Base-by-base conservation (phyloP, 805 yeast genomes). In the Starmerella cellae region DNA sequence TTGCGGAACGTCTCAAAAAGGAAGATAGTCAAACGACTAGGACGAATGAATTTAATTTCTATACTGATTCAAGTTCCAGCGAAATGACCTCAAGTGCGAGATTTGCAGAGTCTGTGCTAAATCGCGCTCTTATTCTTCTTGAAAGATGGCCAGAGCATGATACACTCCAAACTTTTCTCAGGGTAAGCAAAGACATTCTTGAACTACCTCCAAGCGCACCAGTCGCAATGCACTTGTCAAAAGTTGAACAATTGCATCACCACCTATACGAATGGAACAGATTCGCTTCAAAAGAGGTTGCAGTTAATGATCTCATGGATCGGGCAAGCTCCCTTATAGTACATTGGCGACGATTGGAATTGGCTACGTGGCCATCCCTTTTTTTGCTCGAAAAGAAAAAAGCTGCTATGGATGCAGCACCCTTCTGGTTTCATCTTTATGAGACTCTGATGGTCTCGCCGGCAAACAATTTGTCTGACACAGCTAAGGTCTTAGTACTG, bases 71-170 rank as follows among this genome's bases (percentile, higher is more conserved):
- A 19, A 71, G 75, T 35, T 65, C 75, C 4, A 56, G 56, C 8
- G 94, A 85, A 54, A 71, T 80, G 2, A 70, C 69, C 42, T 63
- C 58, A 30, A 82, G 94, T 2, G 71, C 77, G 35, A 55, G 52
- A 1, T 55, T 79, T 1, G 62, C 75, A 10, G 62, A 65, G 26
- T 63, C 56, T 4, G 55, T 78, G 3, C 64, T 68, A 54, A 60
- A 65, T 3, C 57, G 73, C 1, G 74, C 75, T 3, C 49, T 58
- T 6, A 62, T 61, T 3, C 59, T 83, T 11, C 58, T 79, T 11
- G 61, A 60, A 21, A 74, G 77, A 55, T 91, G 95, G 95, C 96
- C 97, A 0, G 98, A 93, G 54, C 95, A 93, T 65, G 91, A 91
- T 0, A 84, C 94, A 0, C 62, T 91, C 39, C 77, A 70, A 44